phyloP scores from a whole-genome alignment of 306 rosid species.

The Oxytropis ochrocephala region DNA sequence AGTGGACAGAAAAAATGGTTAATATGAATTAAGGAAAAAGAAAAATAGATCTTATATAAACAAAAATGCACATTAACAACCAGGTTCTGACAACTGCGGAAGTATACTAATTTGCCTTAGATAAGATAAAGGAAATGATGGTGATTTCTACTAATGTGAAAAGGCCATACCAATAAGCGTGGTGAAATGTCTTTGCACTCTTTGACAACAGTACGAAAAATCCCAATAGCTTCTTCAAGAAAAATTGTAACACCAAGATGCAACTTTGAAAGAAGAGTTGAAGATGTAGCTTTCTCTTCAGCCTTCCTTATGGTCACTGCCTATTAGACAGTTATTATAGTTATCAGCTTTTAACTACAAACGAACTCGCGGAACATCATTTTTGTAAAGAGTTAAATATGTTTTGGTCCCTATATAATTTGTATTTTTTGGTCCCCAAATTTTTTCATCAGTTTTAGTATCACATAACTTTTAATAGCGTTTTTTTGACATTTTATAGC shows the following conservation, averaged over 20 bases:
- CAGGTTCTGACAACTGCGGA: too few relatives aligned
- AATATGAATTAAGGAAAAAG: neutral
- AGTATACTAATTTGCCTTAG: too few relatives aligned
- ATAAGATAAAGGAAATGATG: neutral
- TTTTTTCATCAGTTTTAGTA: too few relatives aligned
- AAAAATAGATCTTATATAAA: neutral
- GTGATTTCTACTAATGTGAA: neutral
- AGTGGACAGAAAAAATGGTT: neutral
- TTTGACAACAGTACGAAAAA: conserved; percentile 18
- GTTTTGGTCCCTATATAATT: too few relatives aligned
- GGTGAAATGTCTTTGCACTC: conserved; percentile 47
- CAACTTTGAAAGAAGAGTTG: conserved; percentile 69
- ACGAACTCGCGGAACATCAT: neutral
- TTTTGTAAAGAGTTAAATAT: too few relatives aligned
- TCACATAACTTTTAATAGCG: too few relatives aligned
- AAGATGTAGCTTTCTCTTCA: conserved; percentile 56
- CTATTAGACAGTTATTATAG: conserved; percentile 27
- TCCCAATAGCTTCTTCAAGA: conserved; percentile 53
- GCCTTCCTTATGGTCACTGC: conserved; percentile 71
- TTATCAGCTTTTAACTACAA: neutral
- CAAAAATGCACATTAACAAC: neutral
- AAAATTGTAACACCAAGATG: conserved; percentile 57
- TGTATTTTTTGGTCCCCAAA: too few relatives aligned
- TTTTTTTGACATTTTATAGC: too few relatives aligned
- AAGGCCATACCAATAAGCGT: conserved; percentile 42